Evolutionary conservation across 345 rosid genomes (phyloP).

Genomic region (Viola odorata): DNA sequence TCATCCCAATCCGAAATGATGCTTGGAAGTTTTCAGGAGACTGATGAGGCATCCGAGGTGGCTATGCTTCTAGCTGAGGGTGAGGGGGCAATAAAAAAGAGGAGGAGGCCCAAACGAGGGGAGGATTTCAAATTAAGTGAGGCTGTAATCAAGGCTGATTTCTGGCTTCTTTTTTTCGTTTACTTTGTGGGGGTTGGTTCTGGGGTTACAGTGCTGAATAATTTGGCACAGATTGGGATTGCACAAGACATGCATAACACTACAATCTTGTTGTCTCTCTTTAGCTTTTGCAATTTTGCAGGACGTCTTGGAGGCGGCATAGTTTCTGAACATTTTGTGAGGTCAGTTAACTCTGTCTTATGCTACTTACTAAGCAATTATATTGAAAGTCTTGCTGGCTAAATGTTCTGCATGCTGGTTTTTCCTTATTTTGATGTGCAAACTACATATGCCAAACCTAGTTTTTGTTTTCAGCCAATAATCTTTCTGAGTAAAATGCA

Average conservation of each 20-base stretch:
- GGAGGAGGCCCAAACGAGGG: constrained; percentile 60
- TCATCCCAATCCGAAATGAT: constrained; percentile 26
- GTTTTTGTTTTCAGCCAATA: too few species aligned
- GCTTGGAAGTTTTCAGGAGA: constrained; percentile 34
- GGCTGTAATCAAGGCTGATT: constrained; percentile 68
- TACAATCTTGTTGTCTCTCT: constrained; percentile 50
- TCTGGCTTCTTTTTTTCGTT: constrained; percentile 67
- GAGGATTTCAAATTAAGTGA: constrained; percentile 59
- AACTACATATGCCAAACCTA: too few species aligned
- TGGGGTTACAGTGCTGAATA: constrained; percentile 64
- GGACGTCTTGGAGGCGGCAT: constrained; percentile 65
- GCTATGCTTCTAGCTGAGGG: constrained; percentile 67
- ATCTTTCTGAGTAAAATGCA: too few species aligned
- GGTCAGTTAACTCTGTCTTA: constrained; percentile 25
- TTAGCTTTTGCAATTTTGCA: constrained; percentile 63
- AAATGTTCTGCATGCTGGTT: not conserved
- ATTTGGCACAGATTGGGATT: constrained; percentile 67
- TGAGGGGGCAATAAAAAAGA: constrained; percentile 66
- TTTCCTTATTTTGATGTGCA: too few species aligned
- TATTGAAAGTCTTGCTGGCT: too few species aligned
- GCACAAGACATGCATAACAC: constrained; percentile 50
- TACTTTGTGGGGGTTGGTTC: constrained; percentile 68
- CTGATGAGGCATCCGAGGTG: constrained; percentile 40
- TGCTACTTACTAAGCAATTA: not conserved
- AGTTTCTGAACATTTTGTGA: constrained; percentile 61